Base-by-base conservation (phyloP, 768 basidiomycete genomes). In the Leucogyrophana mollusca region DNA sequence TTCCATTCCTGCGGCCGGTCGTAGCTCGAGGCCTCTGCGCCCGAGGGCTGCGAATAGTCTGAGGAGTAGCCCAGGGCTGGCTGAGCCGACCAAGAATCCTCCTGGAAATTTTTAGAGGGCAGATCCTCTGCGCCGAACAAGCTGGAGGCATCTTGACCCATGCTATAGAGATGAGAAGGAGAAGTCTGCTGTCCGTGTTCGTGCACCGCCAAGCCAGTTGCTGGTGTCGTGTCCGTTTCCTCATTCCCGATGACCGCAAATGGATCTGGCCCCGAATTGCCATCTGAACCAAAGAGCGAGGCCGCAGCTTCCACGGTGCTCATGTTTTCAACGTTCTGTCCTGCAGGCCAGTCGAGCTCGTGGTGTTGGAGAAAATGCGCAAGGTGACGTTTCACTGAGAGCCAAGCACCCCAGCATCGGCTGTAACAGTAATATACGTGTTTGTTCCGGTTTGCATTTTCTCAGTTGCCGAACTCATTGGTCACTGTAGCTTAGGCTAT, bases 271-370 rank as follows among this genome's bases (percentile, higher is more conserved):
- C 69, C 69, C 41, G 79, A 58, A 59, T 88, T 85, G 30, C 53
- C 54, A 24, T 79, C 78, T 43, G 78, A 67, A 51, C 82, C 86
- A 72, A 92, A 92, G 37, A 92, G 83, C 47, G 86, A 83, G 42
- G 88, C 85, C 27, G 90, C 90, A 54, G 86, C 82, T 72, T 89
- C 87, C 46, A 85, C 80, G 54, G 74, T 72, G 62, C 71, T 77
- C 84, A 86, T 85, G 58, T 58, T 56, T 64, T 53, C 61, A 68
- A 54, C 64, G 40, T 37, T 30, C 41, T 52, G 45, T 30, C 13
- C 35, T 16, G 35, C 37, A 37, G 50, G 34, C 45, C 22, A 54
- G 37, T 54, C 18, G 27, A 18, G 25, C 25, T 45, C 32, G 52
- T 50, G 34, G 44, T 43, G 47, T 45, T 39, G 20, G 33, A 51